phyloP scores from a whole-genome alignment of 2,329 filamentous ascomycete genomes.

The Paraphaeosphaeria minitans region DNA sequence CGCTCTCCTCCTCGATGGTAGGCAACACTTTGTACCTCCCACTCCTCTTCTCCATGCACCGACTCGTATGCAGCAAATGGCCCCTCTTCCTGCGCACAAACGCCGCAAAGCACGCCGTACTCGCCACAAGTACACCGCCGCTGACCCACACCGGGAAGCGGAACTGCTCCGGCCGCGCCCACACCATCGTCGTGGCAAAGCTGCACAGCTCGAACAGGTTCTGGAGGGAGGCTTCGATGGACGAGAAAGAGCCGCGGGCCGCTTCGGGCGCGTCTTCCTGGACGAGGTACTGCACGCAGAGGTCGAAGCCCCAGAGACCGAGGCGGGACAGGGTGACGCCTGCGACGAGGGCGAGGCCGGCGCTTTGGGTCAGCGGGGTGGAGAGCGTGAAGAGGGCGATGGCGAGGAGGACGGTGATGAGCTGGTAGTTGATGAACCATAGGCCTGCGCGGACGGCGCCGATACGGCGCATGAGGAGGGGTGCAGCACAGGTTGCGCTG shows the following conservation, averaged over 20 bases:
- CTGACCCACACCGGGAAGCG: slow-evolving; percentile 66
- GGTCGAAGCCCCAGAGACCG: slow-evolving; percentile 56
- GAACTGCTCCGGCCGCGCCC: slow-evolving; percentile 67
- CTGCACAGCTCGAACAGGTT: slow-evolving; percentile 73
- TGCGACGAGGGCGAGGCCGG: slow-evolving; percentile 40
- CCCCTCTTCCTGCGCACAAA: slow-evolving; percentile 65
- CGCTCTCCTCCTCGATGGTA: slow-evolving; percentile 22
- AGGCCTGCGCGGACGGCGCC: slow-evolving; percentile 66
- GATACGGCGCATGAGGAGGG: slow-evolving; percentile 58
- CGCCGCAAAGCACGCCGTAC: slow-evolving; percentile 58
- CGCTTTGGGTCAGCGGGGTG: slow-evolving; percentile 22
- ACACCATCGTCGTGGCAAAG: slow-evolving; percentile 69
- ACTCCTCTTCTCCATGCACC: slow-evolving; percentile 27
- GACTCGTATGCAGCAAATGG: slow-evolving; percentile 60
- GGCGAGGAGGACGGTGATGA: slow-evolving; percentile 57
- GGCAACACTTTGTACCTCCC: slow-evolving; percentile 21
- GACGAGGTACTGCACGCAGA: slow-evolving; percentile 53
- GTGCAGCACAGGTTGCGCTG: slow-evolving; percentile 64
- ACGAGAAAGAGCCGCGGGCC: slow-evolving; percentile 69
- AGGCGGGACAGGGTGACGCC: slow-evolving; percentile 50
- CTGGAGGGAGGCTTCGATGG: slow-evolving; percentile 70
- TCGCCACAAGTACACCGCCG: slow-evolving; percentile 56
- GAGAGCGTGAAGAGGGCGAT: slow-evolving; percentile 33
- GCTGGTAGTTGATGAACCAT: slow-evolving; percentile 73
- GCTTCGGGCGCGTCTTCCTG: slow-evolving; percentile 50